Evolutionary conservation across 2,329 filamentous ascomycete species (phyloP), one percentile per base, ranked within the genome.

Genomic region (Claviceps fusiformis): DNA sequence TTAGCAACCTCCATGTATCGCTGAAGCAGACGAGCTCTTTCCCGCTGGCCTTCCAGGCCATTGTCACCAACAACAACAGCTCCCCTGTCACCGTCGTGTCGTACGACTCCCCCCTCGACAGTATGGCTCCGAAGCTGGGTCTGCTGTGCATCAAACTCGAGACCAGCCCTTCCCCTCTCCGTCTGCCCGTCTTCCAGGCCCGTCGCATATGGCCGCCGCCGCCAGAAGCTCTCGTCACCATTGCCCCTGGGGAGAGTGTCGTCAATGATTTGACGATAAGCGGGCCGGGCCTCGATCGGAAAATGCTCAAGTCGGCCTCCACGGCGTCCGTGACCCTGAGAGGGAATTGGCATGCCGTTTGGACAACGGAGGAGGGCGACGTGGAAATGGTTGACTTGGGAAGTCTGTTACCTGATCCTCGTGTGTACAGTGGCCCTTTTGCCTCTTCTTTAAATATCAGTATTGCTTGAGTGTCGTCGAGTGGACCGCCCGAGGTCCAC

Each of bases 51-150:
- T 58, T 76, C 33, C 65, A 63, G 10, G 60, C 72, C 45, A 64
- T 62, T 1, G 68, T 76, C 45, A 71, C 67, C 50, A 75, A 76
- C 64, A 68, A 64, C 11, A 66, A 70, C 54, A 59, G 64, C 2
- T 55, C 59, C 5, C 62, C 72, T 1, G 64, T 75, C 54, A 75
- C 72, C 1, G 59, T 76, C 27, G 67, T 76, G 41, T 63, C 61
- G 3, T 76, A 74, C 66, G 64, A 70, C 51, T 73, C 73, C 0
- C 74, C 74, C n/a, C 64, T 76, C n/a, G 74, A 76, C 58, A 63
- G 66, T 0, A 53, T 73, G 17, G 73, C 69, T 0, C 56, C 74
- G 49, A 66, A 70, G 54, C 65, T 75, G 3, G 74, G 74, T 9
- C 62, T 73, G n/a, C 53, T 76, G 5, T 62, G 64, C 39, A 67